Evolutionary conservation across 2,329 filamentous ascomycete genomes (phyloP).

Genomic region (Chalara sp.): DNA sequence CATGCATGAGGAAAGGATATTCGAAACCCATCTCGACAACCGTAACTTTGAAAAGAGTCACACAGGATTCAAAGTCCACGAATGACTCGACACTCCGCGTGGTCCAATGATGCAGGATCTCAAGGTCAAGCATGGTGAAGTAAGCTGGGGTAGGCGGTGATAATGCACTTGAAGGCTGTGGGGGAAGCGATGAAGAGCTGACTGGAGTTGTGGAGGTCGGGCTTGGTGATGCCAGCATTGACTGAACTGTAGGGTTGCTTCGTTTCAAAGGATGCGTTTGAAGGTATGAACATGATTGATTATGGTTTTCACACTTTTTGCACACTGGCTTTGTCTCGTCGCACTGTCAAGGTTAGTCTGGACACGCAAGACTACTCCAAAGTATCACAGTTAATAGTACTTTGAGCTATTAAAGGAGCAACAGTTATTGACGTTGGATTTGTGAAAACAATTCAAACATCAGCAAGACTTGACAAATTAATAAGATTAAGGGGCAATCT

Average conservation of each 20-base stretch:
- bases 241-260: conserved; percentile 1
- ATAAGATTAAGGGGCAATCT: too few relatives aligned
- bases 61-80: conserved; percentile 7
- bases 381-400: too few relatives aligned
- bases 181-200: conserved; percentile 1
- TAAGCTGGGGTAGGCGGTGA: neutral
- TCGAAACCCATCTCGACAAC: conserved; percentile 19
- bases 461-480: too few relatives aligned
- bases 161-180: neutral
- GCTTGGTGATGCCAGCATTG: conserved; percentile 3
- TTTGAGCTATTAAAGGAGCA: too few relatives aligned
- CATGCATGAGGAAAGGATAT: neutral
- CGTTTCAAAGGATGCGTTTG: conserved; percentile 18
- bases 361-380: neutral
- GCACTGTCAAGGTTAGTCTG: conserved; percentile 15
- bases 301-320: conserved; percentile 19
- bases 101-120: conserved; percentile 37
- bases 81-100: conserved; percentile 27
- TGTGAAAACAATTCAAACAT: too few relatives aligned
- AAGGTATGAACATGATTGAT: conserved; percentile 21
- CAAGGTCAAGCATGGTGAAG: conserved; percentile 32
- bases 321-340: conserved; percentile 24
- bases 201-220: conserved; percentile 5
- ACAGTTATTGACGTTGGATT: too few relatives aligned
- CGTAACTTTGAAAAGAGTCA: conserved; percentile 17